Percentiles rank a stretch among this genome's conserved stretches.
Evolutionary conservation across 805 yeast genomes (phyloP).

Genomic region (Candida nitratophila): DNA sequence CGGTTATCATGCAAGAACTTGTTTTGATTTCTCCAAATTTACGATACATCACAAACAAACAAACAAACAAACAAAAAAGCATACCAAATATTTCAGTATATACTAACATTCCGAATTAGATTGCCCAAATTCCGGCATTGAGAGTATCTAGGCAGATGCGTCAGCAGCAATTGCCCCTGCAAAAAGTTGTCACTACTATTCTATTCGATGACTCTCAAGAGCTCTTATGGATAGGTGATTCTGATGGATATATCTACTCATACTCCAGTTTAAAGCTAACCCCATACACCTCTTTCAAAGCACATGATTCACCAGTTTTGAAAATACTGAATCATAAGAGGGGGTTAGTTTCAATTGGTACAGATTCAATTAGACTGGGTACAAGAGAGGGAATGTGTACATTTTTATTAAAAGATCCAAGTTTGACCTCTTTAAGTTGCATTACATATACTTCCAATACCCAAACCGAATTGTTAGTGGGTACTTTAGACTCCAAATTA

Average conservation of each 20-base stretch:
- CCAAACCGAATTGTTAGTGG: constrained; percentile 38
- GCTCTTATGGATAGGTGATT: constrained; percentile 80
- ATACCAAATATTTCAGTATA: too few relatives aligned
- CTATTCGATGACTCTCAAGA: constrained; percentile 69
- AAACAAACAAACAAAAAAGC: too few relatives aligned
- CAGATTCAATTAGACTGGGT: constrained; percentile 43
- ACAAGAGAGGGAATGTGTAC: constrained; percentile 49
- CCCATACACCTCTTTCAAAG: constrained; percentile 52
- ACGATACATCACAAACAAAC: not conserved
- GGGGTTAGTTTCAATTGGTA: constrained; percentile 53
- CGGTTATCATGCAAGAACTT: too few relatives aligned
- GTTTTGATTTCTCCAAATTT: not conserved
- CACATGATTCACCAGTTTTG: constrained; percentile 41
- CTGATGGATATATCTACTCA: constrained; percentile 42
- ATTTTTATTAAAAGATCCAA: constrained; percentile 21
- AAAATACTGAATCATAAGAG: constrained; percentile 48
- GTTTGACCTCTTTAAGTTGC: constrained; percentile 27
- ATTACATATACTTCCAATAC: constrained; percentile 36
- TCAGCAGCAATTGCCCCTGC: constrained; percentile 1
- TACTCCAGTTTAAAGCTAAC: constrained; percentile 39
- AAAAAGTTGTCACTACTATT: constrained; percentile 23
- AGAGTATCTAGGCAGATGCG: constrained; percentile 15
- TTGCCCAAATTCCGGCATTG: constrained; percentile 24
- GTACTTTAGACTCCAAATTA: constrained; percentile 30
- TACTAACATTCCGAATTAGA: constrained; percentile 12